Evolutionary conservation across 148 eudicot genomes (phyloP).

Genomic region (Rhododendron ferrugineum): DNA sequence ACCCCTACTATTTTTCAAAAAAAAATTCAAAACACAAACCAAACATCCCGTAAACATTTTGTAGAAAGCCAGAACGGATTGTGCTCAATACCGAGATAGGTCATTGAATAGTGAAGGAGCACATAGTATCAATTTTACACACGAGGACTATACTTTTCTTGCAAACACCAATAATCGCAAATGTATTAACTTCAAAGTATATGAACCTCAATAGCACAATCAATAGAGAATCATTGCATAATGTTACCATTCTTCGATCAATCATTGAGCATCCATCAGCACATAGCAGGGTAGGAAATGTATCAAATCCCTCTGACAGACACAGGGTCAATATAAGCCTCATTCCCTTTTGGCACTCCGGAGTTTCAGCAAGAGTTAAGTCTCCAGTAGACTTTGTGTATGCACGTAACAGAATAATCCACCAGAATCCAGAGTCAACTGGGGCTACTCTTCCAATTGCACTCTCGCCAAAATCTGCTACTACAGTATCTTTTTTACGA

Average conservation of each 20-base stretch:
- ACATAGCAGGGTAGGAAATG: constrained; percentile 90
- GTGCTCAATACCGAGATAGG: not conserved
- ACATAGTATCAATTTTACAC: not conserved
- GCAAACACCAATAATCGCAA: not conserved
- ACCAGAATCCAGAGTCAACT: constrained; percentile 99
- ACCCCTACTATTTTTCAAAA: too few relatives aligned
- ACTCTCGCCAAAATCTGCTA: constrained; percentile 98
- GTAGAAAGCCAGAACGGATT: not conserved
- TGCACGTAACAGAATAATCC: constrained; percentile 96
- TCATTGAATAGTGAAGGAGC: not conserved
- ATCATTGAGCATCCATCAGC: constrained; percentile 99
- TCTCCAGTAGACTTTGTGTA: constrained; percentile 97
- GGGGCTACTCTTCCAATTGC: constrained; percentile 99
- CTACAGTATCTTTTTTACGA: constrained; percentile 77
- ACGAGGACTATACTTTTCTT: not conserved
- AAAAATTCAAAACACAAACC: too few relatives aligned
- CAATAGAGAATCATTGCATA: not conserved
- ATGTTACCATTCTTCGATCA: constrained; percentile 92
- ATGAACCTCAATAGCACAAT: not conserved
- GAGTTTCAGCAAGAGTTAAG: constrained; percentile 71
- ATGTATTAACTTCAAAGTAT: not conserved
- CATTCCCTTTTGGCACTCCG: constrained; percentile 98
- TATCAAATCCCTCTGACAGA: constrained; percentile 93
- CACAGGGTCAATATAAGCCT: constrained; percentile 76
- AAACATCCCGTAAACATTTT: too few relatives aligned